These are phyloP conservation scores for Paulinella micropora DNA, from an alignment of 78 protist species.

Conservation along the genomic window DNA sequence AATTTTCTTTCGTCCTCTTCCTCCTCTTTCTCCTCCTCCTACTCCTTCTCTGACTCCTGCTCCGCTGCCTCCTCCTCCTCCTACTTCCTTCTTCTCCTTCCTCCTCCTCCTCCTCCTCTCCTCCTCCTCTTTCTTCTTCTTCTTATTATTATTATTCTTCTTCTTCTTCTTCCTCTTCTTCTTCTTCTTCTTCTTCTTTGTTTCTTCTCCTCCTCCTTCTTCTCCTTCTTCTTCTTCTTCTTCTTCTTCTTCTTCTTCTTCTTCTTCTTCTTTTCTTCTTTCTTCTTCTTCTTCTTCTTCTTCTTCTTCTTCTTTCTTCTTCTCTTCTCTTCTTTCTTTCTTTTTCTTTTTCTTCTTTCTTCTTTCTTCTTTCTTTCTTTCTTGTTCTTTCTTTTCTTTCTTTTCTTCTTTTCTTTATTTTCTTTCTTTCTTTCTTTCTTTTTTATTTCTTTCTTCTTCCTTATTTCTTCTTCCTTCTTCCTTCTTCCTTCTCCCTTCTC, in stretches of 20 bases:
- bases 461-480: not conserved
- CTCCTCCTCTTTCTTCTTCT: not conserved
- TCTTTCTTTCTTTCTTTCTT: not conserved
- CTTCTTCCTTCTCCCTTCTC: not conserved
- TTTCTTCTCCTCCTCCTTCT: not conserved
- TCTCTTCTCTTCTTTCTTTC: not conserved
- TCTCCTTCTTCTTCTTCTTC: not conserved
- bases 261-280: not conserved
- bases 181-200: not conserved
- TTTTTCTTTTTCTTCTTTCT: not conserved
- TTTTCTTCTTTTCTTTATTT: not conserved
- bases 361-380: not conserved
- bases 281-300: not conserved
- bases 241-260: not conserved
- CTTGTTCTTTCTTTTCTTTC: not conserved
- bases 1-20: not conserved
- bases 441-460: not conserved
- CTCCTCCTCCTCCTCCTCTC: not conserved
- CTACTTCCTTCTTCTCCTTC: not conserved
- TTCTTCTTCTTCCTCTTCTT: not conserved
- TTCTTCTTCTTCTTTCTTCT: not conserved
- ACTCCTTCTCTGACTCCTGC: not conserved
- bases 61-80: not conserved
- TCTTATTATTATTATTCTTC: not conserved
- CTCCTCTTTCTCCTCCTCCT: not conserved